A percentile compares a stretch with the other conserved stretches of the same genome.
Conservation (phyloP, 352 stramenopile genomes). For the Pythium aquatile region DNA sequence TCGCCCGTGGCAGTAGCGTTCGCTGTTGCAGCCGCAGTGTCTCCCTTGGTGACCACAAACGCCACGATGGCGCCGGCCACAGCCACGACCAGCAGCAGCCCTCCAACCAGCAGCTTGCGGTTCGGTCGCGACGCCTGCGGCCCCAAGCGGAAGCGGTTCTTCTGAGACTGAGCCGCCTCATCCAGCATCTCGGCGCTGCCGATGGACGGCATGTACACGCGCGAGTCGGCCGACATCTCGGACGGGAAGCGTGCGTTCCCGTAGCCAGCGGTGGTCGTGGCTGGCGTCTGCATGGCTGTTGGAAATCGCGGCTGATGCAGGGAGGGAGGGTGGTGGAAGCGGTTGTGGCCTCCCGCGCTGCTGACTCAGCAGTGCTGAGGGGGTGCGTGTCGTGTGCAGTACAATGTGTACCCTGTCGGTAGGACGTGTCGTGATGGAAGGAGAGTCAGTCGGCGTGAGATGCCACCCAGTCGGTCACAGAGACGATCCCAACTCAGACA, state of each 20-base stretch:
- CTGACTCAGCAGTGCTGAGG: too few relatives aligned
- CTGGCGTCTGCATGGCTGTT: neutral
- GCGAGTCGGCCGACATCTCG: neutral
- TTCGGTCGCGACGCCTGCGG: neutral
- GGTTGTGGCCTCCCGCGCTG: neutral
- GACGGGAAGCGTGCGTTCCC: neutral
- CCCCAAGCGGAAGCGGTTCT: neutral
- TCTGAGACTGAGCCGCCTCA: neutral
- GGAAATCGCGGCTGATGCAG: neutral
- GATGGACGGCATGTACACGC: conserved; percentile 4
- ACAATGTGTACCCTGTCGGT: too few relatives aligned
- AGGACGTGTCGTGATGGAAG: too few relatives aligned
- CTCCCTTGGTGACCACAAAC: neutral
- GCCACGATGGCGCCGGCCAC: neutral
- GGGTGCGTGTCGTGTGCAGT: too few relatives aligned
- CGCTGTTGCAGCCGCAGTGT: neutral
- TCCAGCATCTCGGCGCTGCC: conserved; percentile 1
- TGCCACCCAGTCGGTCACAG: neutral
- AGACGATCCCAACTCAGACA: neutral
- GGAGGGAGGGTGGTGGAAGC: neutral
- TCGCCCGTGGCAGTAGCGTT: neutral
- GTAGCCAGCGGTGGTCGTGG: neutral
- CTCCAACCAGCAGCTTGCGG: neutral
- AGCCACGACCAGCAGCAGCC: neutral
- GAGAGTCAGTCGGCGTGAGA: too few relatives aligned